These are phyloP conservation scores for Trametes maxima DNA, from an alignment of 768 basidiomycete species.

Conservation along the genomic window DNA sequence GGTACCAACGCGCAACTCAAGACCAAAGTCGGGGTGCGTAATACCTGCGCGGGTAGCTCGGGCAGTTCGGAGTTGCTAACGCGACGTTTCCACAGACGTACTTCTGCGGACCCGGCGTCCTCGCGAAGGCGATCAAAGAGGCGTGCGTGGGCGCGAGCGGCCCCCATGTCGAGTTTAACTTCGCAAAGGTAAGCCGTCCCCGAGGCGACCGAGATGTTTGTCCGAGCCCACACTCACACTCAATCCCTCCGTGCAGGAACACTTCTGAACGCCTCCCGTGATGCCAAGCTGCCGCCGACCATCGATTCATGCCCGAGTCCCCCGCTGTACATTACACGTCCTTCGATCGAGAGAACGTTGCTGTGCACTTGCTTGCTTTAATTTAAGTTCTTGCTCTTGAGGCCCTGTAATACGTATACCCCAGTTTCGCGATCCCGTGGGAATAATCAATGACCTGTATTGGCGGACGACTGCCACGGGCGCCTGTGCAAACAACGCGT, in stretches of 20 bases:
- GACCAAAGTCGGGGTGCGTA: constrained; percentile 75
- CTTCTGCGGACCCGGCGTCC: constrained; percentile 80
- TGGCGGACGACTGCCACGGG: neutral
- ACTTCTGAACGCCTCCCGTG: constrained; percentile 46
- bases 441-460: neutral
- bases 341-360: constrained; percentile 3
- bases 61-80: constrained; percentile 12
- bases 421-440: neutral
- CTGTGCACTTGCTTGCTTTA: constrained; percentile 15
- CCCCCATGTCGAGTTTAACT: constrained; percentile 68
- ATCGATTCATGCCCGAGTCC: neutral
- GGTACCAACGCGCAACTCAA: constrained; percentile 77
- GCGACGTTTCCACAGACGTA: constrained; percentile 57
- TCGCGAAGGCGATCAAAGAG: constrained; percentile 78
- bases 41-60: constrained; percentile 32
- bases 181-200: constrained; percentile 65
- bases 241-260: constrained; percentile 45
- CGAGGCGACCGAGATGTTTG: neutral
- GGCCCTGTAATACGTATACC: constrained; percentile 1
- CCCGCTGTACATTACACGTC: constrained; percentile 17
- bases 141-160: constrained; percentile 61
- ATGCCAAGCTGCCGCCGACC: constrained; percentile 2
- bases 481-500: constrained; percentile 17
- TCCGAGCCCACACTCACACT: neutral
- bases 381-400: constrained; percentile 17